Evolutionary conservation across 2,329 filamentous ascomycete genomes (phyloP).

Genomic region (Fusarium sp.): DNA sequence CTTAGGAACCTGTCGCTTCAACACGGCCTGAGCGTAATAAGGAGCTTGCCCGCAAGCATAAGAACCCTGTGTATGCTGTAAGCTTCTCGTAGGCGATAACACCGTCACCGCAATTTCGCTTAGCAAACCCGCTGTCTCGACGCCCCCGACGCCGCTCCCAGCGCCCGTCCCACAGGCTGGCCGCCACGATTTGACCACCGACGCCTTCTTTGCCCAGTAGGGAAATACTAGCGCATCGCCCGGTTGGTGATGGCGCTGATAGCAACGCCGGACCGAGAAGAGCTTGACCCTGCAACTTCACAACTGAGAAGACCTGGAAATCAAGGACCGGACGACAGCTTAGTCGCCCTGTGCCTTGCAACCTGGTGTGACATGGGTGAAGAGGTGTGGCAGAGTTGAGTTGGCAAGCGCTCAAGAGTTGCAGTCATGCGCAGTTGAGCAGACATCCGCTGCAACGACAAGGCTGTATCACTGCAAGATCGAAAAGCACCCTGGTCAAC

Average conservation of each 20-base stretch:
- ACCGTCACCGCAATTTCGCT: conserved; percentile 26
- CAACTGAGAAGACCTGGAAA: background rate
- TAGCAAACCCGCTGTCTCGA: conserved; percentile 20
- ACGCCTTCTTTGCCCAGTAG: background rate
- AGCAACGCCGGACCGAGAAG: background rate
- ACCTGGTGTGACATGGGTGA: conserved; percentile 2
- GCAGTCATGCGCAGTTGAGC: conserved; percentile 1
- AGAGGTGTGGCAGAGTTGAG: background rate
- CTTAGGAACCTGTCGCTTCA: background rate
- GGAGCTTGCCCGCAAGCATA: conserved; percentile 1
- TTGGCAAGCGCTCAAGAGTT: conserved; percentile 1
- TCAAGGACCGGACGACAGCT: background rate
- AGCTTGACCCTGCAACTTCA: conserved; percentile 7
- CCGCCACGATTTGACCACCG: conserved; percentile 8
- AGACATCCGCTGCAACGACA: background rate
- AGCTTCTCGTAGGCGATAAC: conserved; percentile 16
- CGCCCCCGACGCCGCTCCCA: conserved; percentile 24
- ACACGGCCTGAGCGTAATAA: background rate
- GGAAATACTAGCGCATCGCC: conserved; percentile 3
- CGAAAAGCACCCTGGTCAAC: background rate
- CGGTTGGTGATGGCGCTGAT: conserved; percentile 4
- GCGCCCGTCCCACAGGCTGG: conserved; percentile 16
- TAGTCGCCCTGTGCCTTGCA: conserved; percentile 4
- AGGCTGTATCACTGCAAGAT: background rate
- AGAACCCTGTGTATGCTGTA: background rate